A percentile compares a stretch with the other conserved stretches of the same genome.
Conservation (phyloP, 2,329 filamentous ascomycete genomes). For the Corniculantispora saksenae region DNA sequence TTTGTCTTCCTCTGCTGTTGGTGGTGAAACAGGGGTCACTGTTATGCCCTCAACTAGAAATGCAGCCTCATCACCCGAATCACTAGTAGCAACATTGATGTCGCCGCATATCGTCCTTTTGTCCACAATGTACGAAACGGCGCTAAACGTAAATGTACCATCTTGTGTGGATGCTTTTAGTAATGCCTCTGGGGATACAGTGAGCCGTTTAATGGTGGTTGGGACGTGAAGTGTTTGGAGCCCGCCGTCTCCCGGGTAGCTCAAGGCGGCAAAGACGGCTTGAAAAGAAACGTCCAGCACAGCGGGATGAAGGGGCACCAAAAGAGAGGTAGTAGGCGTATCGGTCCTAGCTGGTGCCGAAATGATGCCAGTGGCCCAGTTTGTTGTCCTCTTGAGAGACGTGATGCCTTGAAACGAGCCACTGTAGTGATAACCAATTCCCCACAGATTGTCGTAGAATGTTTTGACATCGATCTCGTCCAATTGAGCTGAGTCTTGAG, state of each 20-base stretch:
- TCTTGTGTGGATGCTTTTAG: not conserved
- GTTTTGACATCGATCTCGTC: slow-evolving; percentile 18
- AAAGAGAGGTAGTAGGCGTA: not conserved
- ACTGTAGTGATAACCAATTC: slow-evolving; percentile 26
- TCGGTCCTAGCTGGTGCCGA: not conserved
- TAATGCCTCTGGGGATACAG: not conserved
- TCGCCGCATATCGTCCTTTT: not conserved
- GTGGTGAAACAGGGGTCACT: not conserved
- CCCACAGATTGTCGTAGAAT: slow-evolving; percentile 24
- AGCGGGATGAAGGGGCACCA: slow-evolving; percentile 33
- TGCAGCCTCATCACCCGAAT: not conserved
- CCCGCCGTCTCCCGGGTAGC: slow-evolving; percentile 34
- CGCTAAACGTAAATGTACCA: not conserved
- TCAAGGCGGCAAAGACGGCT: slow-evolving; percentile 32
- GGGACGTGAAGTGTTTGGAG: slow-evolving; percentile 36
- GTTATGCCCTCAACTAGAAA: not conserved
- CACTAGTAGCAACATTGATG: not conserved
- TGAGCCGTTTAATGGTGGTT: slow-evolving; percentile 26
- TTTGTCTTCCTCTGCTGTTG: slow-evolving; percentile 2
- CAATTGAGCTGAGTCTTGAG: not conserved
- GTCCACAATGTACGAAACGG: not conserved
- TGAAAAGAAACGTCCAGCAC: slow-evolving; percentile 39
- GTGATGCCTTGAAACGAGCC: slow-evolving; percentile 23
- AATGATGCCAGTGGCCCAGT: slow-evolving; percentile 13
- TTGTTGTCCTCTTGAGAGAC: slow-evolving; percentile 14